phyloP scores from a whole-genome alignment of 73 alveolate species.

The Stentor coeruleus region DNA sequence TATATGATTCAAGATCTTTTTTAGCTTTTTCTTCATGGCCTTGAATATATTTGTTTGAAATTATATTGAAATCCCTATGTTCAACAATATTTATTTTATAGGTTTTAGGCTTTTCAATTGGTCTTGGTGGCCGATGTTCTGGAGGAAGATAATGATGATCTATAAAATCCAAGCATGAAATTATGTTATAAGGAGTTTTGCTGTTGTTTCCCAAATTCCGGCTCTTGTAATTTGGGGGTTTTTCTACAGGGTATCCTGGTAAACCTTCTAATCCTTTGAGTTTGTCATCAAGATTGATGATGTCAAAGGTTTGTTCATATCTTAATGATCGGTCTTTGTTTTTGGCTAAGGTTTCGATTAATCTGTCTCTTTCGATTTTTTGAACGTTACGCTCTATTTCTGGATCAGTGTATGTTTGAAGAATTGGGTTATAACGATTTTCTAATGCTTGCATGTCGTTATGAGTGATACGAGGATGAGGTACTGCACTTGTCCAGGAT shows the following conservation, averaged over 20 bases:
- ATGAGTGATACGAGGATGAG: conserved; percentile 24
- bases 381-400: conserved; percentile 47
- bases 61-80: conserved; percentile 81
- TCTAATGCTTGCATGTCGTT: conserved; percentile 60
- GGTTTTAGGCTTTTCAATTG: conserved; percentile 25
- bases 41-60: conserved; percentile 66
- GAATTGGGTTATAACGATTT: conserved; percentile 58
- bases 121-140: conserved; percentile 71
- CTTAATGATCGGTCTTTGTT: conserved; percentile 84
- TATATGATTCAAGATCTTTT: conserved; percentile 68
- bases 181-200: conserved; percentile 59
- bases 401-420: conserved; percentile 55
- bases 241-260: conserved; percentile 83
- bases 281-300: conserved; percentile 77
- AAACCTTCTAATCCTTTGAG: conserved; percentile 83
- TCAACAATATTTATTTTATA: conserved; percentile 57
- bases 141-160: conserved; percentile 85
- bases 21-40: conserved; percentile 72
- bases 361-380: conserved; percentile 57
- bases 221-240: conserved; percentile 51
- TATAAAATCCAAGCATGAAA: conserved; percentile 60
- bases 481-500: not conserved
- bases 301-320: conserved; percentile 81
- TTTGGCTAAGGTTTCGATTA: conserved; percentile 59
- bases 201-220: conserved; percentile 48